Conservation (phyloP, 257 asterid genomes). For the Solanum gracilifrons region DNA sequence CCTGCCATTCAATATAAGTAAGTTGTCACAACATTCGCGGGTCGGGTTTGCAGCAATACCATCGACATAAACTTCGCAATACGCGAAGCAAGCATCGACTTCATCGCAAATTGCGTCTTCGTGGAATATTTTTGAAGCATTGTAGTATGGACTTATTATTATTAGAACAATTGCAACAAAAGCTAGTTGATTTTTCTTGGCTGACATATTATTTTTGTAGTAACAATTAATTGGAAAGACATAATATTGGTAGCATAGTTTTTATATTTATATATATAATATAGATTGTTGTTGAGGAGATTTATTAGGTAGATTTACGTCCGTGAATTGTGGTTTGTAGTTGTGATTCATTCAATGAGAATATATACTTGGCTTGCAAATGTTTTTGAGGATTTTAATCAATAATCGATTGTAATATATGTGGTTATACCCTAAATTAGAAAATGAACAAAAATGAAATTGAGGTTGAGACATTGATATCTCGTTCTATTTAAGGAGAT, state of each 20-base stretch:
- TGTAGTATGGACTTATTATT: background rate
- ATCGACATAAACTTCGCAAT: background rate
- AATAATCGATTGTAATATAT: too few species aligned
- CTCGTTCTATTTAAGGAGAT: too few species aligned
- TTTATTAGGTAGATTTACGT: background rate
- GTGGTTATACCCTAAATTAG: background rate
- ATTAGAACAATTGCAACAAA: background rate
- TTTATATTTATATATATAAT: too few species aligned
- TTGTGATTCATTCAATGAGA: background rate
- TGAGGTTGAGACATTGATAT: background rate
- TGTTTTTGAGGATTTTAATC: background rate
- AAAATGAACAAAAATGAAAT: too few species aligned
- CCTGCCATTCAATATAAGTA: background rate
- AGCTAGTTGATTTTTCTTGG: background rate
- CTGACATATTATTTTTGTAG: background rate
- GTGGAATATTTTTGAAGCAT: background rate
- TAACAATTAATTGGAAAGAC: background rate
- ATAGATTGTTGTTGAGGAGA: background rate
- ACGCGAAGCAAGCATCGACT: background rate
- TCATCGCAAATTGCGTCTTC: background rate
- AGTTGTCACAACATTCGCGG: background rate
- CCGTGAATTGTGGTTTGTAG: background rate
- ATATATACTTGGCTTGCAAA: background rate
- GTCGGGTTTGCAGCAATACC: background rate
- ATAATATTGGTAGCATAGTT: background rate